A percentile compares a stretch with the other conserved stretches of the same genome.
These are phyloP conservation scores for Sarcodon aspratus DNA, from an alignment of 768 basidiomycete species.

Conservation along the genomic window DNA sequence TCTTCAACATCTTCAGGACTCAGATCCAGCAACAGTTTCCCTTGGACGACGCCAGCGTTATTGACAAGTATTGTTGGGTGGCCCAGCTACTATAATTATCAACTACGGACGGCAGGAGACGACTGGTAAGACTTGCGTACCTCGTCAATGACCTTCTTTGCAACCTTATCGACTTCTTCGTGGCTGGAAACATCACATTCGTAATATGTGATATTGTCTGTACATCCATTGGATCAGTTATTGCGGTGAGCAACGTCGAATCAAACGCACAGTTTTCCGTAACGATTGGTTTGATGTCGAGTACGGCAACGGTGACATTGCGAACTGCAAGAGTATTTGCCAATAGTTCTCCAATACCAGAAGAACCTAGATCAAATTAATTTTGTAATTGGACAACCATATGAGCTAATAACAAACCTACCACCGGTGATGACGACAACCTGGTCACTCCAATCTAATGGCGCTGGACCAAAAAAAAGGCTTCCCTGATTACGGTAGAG, in stretches of 20 bases:
- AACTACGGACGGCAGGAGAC: background rate
- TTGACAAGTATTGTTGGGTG: conserved; percentile 86
- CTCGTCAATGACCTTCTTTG: conserved; percentile 68
- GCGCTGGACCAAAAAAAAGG: conserved; percentile 45
- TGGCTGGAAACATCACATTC: conserved; percentile 88
- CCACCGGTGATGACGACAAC: conserved; percentile 89
- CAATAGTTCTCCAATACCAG: conserved; percentile 80
- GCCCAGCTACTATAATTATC: conserved; percentile 47
- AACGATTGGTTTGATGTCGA: conserved; percentile 70
- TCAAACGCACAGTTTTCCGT: conserved; percentile 59
- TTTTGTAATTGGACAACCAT: background rate
- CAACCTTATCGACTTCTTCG: conserved; percentile 70
- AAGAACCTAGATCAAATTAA: conserved; percentile 44
- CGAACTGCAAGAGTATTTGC: conserved; percentile 80
- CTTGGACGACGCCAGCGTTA: conserved; percentile 91
- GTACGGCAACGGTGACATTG: conserved; percentile 74
- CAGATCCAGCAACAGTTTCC: conserved; percentile 77
- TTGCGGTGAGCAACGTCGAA: background rate
- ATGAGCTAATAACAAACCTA: conserved; percentile 18
- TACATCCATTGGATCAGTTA: background rate
- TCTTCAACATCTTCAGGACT: conserved; percentile 66
- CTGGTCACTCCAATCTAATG: conserved; percentile 80
- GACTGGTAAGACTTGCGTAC: conserved; percentile 24
- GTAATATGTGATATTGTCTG: conserved; percentile 77
- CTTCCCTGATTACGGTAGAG: conserved; percentile 69